phyloP scores from a whole-genome alignment of 2,329 filamentous ascomycete species.

The Aureobasidium subglaciale region DNA sequence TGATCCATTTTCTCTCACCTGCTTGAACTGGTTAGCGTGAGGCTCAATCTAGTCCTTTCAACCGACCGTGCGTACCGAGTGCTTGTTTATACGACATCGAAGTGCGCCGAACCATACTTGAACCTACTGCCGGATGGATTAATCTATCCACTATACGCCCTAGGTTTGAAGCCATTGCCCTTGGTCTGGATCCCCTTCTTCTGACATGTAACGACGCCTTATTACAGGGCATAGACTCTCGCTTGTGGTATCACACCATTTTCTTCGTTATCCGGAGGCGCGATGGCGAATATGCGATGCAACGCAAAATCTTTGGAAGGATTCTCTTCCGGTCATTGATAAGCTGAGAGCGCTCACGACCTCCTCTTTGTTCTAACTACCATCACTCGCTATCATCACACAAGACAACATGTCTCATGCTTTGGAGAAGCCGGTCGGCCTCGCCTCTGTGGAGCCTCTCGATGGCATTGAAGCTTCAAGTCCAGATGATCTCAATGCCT shows the following conservation, averaged over 20 bases:
- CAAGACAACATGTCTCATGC: not conserved
- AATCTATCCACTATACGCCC: not conserved
- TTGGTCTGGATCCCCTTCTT: not conserved
- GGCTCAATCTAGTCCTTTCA: not conserved
- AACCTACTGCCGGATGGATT: not conserved
- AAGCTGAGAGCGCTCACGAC: not conserved
- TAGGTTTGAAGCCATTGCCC: not conserved
- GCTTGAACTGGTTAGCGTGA: not conserved
- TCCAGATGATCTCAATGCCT: not conserved
- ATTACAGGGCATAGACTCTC: not conserved
- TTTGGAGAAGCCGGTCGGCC: not conserved
- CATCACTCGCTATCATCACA: too few species aligned
- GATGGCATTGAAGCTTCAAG: not conserved
- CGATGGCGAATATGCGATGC: not conserved
- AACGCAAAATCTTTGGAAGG: not conserved
- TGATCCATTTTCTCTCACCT: not conserved
- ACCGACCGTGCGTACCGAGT: not conserved
- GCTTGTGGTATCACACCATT: not conserved
- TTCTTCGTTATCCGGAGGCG: not conserved
- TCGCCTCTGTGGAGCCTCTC: not conserved
- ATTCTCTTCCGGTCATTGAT: too few species aligned
- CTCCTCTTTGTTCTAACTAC: not conserved
- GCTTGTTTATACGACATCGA: not conserved
- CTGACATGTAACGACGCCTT: not conserved
- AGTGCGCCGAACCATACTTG: not conserved